These are phyloP conservation scores for Cyberlindnera maritima DNA, from an alignment of 805 yeast species.

Conservation along the genomic window DNA sequence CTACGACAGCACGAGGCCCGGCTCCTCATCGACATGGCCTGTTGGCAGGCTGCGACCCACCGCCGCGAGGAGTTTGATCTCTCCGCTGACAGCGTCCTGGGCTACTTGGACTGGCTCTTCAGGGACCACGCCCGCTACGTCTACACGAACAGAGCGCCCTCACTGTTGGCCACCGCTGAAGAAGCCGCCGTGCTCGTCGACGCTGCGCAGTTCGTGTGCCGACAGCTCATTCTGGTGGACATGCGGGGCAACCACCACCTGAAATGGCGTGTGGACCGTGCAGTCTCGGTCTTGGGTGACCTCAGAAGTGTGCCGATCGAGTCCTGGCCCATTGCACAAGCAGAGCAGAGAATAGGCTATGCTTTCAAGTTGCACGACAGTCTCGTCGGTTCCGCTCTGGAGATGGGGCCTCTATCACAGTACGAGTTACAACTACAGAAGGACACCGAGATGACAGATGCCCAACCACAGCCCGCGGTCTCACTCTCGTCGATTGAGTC, in stretches of 20 bases:
- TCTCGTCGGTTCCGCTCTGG: too few relatives aligned
- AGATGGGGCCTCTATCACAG: too few relatives aligned
- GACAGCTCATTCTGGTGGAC: neutral
- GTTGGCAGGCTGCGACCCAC: neutral
- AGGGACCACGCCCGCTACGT: neutral
- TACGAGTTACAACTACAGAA: too few relatives aligned
- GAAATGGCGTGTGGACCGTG: neutral
- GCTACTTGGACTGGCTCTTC: conserved; percentile 1
- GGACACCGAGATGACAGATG: neutral
- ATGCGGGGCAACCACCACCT: neutral
- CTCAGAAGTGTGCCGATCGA: neutral
- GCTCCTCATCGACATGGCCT: neutral
- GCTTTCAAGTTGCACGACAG: neutral
- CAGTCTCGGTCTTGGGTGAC: neutral
- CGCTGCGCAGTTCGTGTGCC: neutral
- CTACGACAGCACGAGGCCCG: neutral
- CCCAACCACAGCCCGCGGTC: neutral
- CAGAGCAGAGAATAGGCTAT: neutral
- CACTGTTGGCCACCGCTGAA: neutral
- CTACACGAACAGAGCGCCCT: neutral
- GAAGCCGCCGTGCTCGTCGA: neutral
- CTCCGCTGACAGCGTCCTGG: neutral
- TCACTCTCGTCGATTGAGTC: neutral
- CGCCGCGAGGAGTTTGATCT: neutral
- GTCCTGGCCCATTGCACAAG: neutral